Evolutionary conservation across 352 stramenopile genomes (phyloP).

Genomic region (Phytophthora fragariaefolia): DNA sequence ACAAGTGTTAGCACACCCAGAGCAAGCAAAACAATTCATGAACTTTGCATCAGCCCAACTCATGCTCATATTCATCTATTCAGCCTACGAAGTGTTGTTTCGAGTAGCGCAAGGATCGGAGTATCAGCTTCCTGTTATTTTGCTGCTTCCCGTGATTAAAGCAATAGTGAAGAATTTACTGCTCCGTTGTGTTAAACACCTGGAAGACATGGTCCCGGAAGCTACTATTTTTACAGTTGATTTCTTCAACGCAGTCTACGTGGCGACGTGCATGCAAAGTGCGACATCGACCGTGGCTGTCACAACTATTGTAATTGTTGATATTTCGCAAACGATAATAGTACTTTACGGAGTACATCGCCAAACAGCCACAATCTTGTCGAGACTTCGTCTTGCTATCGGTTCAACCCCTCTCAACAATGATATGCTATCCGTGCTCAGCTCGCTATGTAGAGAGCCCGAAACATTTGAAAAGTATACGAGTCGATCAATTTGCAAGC

Average conservation of each 20-base stretch:
- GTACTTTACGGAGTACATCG: slow-evolving; percentile 16
- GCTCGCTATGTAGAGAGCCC: no score
- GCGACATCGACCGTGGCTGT: slow-evolving; percentile 1
- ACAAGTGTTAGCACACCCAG: slow-evolving; percentile 1
- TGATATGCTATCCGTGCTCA: no score
- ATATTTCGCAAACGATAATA: slow-evolving; percentile 9
- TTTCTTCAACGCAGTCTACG: slow-evolving; percentile 34
- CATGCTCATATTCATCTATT: slow-evolving; percentile 7
- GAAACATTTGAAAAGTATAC: no score
- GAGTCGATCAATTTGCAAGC: no score
- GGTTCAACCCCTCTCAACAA: no score
- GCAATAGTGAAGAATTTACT: slow-evolving; percentile 27
- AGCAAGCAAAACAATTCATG: slow-evolving; percentile 7
- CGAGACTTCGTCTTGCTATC: no score
- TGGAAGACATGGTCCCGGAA: slow-evolving; percentile 26
- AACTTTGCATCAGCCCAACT: slow-evolving; percentile 10
- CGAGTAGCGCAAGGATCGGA: background rate
- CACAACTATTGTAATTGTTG: slow-evolving; percentile 15
- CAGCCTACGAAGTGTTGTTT: slow-evolving; percentile 18
- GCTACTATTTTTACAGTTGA: slow-evolving; percentile 29
- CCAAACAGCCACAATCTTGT: background rate
- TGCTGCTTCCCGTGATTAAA: slow-evolving; percentile 36
- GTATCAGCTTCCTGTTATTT: slow-evolving; percentile 10
- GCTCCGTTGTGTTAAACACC: background rate
- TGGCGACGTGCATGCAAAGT: slow-evolving; percentile 26